phyloP scores from a whole-genome alignment of 2,329 filamentous ascomycete genomes.

The Cercospora sp. region DNA sequence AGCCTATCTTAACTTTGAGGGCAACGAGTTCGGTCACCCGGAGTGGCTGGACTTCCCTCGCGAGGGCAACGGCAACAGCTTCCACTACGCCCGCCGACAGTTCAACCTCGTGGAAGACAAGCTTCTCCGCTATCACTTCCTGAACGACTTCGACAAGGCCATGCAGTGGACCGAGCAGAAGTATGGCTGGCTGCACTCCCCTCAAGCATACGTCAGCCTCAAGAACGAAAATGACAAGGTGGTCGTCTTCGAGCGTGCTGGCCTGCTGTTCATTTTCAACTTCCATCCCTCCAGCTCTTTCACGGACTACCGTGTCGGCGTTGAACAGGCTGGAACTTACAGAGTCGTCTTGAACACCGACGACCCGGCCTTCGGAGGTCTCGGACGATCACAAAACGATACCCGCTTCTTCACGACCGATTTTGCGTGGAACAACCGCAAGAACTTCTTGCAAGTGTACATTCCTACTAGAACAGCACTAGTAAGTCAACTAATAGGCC shows the following conservation, averaged over 20 bases:
- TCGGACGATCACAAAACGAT: constrained; percentile 71
- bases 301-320: constrained; percentile 86
- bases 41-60: constrained; percentile 99
- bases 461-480: constrained; percentile 80
- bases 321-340: constrained; percentile 84
- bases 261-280: constrained; percentile 92
- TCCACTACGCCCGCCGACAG: constrained; percentile 65
- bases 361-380: constrained; percentile 72
- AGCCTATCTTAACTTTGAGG: constrained; percentile 97
- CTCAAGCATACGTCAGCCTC: constrained; percentile 87
- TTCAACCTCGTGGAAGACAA: constrained; percentile 87
- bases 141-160: constrained; percentile 88
- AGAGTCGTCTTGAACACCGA: constrained; percentile 83
- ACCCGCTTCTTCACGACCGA: constrained; percentile 91
- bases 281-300: constrained; percentile 85
- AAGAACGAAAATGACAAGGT: constrained; percentile 95
- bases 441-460: constrained; percentile 91
- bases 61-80: constrained; percentile 59
- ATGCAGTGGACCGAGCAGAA: constrained; percentile 89
- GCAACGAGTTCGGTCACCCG: constrained; percentile 97
- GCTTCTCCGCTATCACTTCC: constrained; percentile 81
- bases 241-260: constrained; percentile 89
- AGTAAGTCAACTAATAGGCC: constrained; percentile 52
- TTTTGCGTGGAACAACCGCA: constrained; percentile 83
- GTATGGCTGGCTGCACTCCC: constrained; percentile 83